Evolutionary conservation across 2,329 filamentous ascomycete species (phyloP).

Genomic region (Exophiala viscosa): DNA sequence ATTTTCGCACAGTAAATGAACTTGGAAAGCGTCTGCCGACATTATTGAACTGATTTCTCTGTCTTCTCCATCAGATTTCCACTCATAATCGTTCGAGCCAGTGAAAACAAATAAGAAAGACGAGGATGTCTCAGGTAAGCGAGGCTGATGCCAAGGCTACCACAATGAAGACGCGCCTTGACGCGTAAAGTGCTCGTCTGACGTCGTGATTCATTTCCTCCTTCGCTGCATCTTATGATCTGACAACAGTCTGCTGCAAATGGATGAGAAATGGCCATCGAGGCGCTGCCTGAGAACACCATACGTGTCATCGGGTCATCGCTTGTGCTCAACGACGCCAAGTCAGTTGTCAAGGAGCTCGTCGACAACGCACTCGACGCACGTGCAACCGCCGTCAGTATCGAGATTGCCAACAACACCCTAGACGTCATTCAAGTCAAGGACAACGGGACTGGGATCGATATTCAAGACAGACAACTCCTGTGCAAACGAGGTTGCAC

Average conservation of each 20-base stretch:
- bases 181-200: neutral
- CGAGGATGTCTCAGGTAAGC: too few species aligned
- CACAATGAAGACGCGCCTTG: neutral
- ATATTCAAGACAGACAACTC: conserved; percentile 51
- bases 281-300: conserved; percentile 40
- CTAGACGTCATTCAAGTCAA: conserved; percentile 61
- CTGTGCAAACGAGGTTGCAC: conserved; percentile 59
- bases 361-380: conserved; percentile 67
- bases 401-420: conserved; percentile 58
- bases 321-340: conserved; percentile 55
- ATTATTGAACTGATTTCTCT: too few species aligned
- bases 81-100: neutral
- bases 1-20: neutral
- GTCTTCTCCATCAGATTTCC: too few species aligned
- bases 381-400: conserved; percentile 52
- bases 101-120: too few species aligned
- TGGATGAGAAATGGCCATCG: conserved; percentile 43
- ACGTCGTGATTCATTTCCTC: neutral
- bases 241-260: neutral
- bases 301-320: conserved; percentile 54
- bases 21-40: too few species aligned
- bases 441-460: conserved; percentile 62
- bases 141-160: neutral
- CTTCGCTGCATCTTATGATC: neutral
- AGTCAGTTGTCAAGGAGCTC: conserved; percentile 61